Evolutionary conservation across 805 yeast species (phyloP).

Genomic region (Lachancea waltii): DNA sequence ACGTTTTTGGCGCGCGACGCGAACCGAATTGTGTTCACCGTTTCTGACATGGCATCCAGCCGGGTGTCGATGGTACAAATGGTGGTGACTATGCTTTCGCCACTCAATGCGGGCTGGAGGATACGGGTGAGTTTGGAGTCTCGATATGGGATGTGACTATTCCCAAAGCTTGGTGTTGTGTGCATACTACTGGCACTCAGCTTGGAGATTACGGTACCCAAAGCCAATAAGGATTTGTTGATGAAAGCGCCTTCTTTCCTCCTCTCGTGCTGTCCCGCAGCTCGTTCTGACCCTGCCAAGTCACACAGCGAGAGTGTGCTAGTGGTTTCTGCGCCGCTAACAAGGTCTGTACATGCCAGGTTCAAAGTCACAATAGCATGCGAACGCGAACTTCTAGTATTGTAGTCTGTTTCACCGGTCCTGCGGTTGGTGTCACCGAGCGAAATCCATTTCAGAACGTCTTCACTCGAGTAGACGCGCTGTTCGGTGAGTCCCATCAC

Average conservation of each 20-base stretch:
- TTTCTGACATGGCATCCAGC: constrained; percentile 58
- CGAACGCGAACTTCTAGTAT: constrained; percentile 80
- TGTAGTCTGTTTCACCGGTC: constrained; percentile 86
- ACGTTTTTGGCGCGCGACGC: constrained; percentile 92
- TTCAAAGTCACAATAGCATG: constrained; percentile 81
- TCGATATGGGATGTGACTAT: constrained; percentile 80
- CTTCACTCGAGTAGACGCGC: constrained; percentile 47
- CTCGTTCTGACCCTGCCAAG: constrained; percentile 94
- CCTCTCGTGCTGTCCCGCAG: constrained; percentile 58
- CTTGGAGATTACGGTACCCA: constrained; percentile 88
- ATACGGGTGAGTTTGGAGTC: constrained; percentile 88
- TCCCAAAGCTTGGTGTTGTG: constrained; percentile 18
- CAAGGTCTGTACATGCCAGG: constrained; percentile 40
- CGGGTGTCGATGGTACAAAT: constrained; percentile 81
- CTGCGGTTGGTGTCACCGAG: constrained; percentile 69
- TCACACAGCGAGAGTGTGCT: constrained; percentile 83
- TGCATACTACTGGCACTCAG: constrained; percentile 39
- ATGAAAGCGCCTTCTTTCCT: constrained; percentile 91
- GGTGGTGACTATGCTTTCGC: constrained; percentile 75
- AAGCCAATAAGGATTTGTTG: constrained; percentile 82
- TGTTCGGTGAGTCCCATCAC: constrained; percentile 70
- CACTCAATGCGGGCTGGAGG: constrained; percentile 87
- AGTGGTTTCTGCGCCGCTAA: constrained; percentile 34
- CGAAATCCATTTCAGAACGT: constrained; percentile 52
- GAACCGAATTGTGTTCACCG: constrained; percentile 80